A percentile compares a stretch with the other conserved stretches of the same genome.
Conservation (phyloP, 106 monocot genomes). For the Dendrobium nobile region DNA sequence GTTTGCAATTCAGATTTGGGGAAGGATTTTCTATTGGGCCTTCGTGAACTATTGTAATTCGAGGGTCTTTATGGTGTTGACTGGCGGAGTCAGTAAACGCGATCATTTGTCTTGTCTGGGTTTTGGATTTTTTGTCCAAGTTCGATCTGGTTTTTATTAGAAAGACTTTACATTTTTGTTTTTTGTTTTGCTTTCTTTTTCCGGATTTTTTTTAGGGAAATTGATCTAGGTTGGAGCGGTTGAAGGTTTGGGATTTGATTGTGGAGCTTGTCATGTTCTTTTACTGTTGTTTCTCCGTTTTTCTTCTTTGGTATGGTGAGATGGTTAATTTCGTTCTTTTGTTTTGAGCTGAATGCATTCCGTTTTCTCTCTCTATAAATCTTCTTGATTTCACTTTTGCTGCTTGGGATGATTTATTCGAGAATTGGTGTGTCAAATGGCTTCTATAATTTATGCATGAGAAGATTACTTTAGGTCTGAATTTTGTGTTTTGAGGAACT, state of each 20-base stretch:
- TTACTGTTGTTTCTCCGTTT: not conserved
- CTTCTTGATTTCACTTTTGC: not conserved
- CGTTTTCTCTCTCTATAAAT: not conserved
- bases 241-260: not conserved
- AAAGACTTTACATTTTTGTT: not conserved
- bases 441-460: not conserved
- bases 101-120: constrained; percentile 2
- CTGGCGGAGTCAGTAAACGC: not conserved
- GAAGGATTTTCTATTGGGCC: not conserved
- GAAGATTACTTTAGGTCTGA: not conserved
- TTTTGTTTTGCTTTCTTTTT: not conserved
- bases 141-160: not conserved
- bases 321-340: no score
- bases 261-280: no score
- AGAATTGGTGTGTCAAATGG: not conserved
- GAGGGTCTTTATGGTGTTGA: not conserved
- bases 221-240: not conserved
- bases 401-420: not conserved
- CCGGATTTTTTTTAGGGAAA: not conserved
- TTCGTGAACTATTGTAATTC: not conserved
- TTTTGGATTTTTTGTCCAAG: not conserved
- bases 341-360: not conserved
- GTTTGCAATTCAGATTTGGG: not conserved
- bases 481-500: not conserved
- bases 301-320: not conserved